Percentiles rank a stretch among this genome's conserved stretches.
Evolutionary conservation across 139 green algal genomes (phyloP).

Genomic region (Micractinium conductrix): DNA sequence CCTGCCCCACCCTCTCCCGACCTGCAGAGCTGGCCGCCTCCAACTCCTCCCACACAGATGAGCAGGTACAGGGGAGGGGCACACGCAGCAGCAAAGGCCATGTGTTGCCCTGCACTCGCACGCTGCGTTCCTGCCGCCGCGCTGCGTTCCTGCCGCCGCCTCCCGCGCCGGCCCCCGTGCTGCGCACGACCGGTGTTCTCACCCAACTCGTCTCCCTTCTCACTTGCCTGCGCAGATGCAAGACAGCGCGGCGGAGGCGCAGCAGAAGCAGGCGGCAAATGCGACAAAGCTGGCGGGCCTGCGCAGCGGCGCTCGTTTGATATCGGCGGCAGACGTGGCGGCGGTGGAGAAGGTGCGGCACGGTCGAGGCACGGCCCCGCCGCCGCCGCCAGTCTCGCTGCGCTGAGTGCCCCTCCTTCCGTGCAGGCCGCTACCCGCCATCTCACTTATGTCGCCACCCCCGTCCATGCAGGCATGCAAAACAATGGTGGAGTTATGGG

Average conservation of each 20-base stretch:
- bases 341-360: slow-evolving; percentile 22
- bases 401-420: too few relatives aligned
- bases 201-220: too few relatives aligned
- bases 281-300: slow-evolving; percentile 22
- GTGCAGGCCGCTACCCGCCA: too few relatives aligned
- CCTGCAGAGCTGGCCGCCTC: slow-evolving; percentile 55
- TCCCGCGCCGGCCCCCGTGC: too few relatives aligned
- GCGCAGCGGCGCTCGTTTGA: neutral
- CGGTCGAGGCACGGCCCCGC: neutral
- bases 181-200: too few relatives aligned
- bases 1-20: neutral
- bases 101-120: neutral
- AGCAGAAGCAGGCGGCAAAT: neutral
- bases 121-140: too few relatives aligned
- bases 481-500: slow-evolving; percentile 28
- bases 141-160: too few relatives aligned
- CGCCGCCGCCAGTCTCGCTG: too few relatives aligned
- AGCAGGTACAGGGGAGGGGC: slow-evolving; percentile 47
- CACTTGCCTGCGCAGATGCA: slow-evolving; percentile 35
- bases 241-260: slow-evolving; percentile 9
- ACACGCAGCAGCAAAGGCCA: neutral
- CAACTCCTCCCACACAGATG: slow-evolving; percentile 42
- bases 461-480: neutral
- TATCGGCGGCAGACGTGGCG: slow-evolving; percentile 36
- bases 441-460: too few relatives aligned